Base-by-base conservation (phyloP, 1,284 basidiomycete genomes). In the Afroboletus lepidellus region DNA sequence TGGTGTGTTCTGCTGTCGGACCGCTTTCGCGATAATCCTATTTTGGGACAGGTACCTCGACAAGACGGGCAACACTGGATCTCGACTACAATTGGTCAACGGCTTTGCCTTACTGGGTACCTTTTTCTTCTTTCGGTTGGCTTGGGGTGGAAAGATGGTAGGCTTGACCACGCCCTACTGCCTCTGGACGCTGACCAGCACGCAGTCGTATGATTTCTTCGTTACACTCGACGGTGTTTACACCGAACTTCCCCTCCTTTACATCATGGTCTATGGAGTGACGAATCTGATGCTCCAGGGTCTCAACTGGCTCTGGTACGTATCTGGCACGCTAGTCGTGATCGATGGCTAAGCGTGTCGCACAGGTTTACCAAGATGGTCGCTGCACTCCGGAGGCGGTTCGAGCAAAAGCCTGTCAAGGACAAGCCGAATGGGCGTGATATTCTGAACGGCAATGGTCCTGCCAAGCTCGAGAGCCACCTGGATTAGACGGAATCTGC, bases 281-380 rank as follows among this genome's bases (percentile, higher is more conserved):
- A 84, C 82, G 11, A 89, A 87, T 60, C 48, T 85, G 34, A 60
- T 80, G 36, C 72, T 91, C 16, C 82, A 87, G 59, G 70, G 74
- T 4, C 73, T 91, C 24, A 91, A 90, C 65, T 78, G 80, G 73
- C 74, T 85, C 60, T 91, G 88, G 88, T 90, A 51, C 42, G 80
- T 69, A 9, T 15, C 23, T 21, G 36, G 43, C 34, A 15, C 27
- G 32, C 30, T 36, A 46, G 6, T 25, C 20, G 4, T 32, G 37
- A 15, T 23, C 3, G 21, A 16, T 43, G n/a, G 15, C 46, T 57
- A 42, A 60, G 48, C 30, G 33, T 43, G 25, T 18, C 25, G 8
- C 30, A 8, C 52, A 87, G 86, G 85, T 83, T 88, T 64, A 72
- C 65, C 43, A 86, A 85, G 63, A 89, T 88, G 82, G 76, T 88